Evolutionary conservation across 441 rosid species (phyloP).

Genomic region (Croton setiger): DNA sequence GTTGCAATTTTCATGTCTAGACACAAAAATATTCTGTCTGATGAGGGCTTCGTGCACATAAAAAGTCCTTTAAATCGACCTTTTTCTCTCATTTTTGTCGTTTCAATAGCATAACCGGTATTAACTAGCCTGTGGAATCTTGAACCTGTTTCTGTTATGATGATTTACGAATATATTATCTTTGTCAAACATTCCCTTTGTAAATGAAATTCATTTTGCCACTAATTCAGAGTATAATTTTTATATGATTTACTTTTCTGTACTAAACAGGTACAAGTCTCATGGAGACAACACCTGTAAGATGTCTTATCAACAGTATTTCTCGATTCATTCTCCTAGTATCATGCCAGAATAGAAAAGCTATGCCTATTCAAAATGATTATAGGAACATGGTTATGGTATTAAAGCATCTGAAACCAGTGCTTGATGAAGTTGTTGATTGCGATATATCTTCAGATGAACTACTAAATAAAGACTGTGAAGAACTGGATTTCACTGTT

Average conservation of each 20-base stretch:
- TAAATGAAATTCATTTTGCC: neutral
- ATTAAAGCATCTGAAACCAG: constrained; percentile 66
- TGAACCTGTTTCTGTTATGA: constrained; percentile 4
- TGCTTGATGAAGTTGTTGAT: constrained; percentile 75
- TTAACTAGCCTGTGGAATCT: constrained; percentile 7
- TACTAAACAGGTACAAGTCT: constrained; percentile 40
- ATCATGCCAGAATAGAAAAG: constrained; percentile 65
- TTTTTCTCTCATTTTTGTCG: constrained; percentile 8
- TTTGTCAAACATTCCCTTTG: constrained; percentile 10
- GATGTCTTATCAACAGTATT: constrained; percentile 75
- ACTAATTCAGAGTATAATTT: neutral
- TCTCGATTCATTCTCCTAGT: constrained; percentile 84
- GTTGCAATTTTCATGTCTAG: neutral
- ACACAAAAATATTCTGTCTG: neutral
- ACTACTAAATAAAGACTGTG: constrained; percentile 53
- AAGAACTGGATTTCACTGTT: constrained; percentile 63
- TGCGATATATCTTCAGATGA: constrained; percentile 48
- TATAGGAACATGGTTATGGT: constrained; percentile 48
- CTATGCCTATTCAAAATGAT: constrained; percentile 50
- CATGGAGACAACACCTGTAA: constrained; percentile 62
- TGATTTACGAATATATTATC: constrained; percentile 5
- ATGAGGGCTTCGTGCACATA: neutral
- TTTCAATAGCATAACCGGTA: neutral
- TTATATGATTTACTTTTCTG: neutral
- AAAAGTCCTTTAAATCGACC: neutral